Conservation (phyloP, 352 stramenopile genomes). For the Globisporangium spinosum region DNA sequence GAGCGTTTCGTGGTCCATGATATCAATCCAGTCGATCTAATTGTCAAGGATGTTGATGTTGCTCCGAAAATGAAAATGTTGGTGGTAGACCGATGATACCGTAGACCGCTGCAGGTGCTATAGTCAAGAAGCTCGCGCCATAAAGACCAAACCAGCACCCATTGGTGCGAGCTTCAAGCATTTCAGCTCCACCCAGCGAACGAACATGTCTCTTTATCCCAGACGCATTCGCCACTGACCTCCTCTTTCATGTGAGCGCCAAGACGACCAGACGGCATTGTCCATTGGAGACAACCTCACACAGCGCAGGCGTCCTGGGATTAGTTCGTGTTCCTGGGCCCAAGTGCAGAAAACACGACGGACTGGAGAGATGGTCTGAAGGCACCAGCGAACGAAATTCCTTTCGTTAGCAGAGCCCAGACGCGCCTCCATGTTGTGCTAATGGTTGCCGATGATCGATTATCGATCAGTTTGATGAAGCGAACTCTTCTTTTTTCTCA, state of each 20-base stretch:
- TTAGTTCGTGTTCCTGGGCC: neutral
- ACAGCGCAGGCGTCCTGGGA: neutral
- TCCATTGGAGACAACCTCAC: neutral
- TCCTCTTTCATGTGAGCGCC: neutral
- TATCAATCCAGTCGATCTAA: neutral
- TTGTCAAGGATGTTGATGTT: neutral
- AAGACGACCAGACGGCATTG: neutral
- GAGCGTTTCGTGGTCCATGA: neutral
- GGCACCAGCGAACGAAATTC: neutral
- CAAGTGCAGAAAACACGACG: neutral
- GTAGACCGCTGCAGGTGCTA: neutral
- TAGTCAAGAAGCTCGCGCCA: neutral
- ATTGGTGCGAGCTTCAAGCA: neutral
- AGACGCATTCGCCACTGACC: neutral
- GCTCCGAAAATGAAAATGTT: too few relatives aligned
- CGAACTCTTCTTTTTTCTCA: neutral
- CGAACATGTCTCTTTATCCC: neutral
- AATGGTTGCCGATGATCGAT: neutral
- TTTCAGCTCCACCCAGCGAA: neutral
- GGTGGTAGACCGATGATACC: neutral
- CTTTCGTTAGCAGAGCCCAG: neutral
- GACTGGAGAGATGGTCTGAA: neutral
- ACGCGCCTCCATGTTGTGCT: too few relatives aligned
- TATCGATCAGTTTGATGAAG: neutral
- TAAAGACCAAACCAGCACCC: neutral